These are phyloP conservation scores for Citrus hindsii DNA, from an alignment of 345 rosid species.

Conservation along the genomic window DNA sequence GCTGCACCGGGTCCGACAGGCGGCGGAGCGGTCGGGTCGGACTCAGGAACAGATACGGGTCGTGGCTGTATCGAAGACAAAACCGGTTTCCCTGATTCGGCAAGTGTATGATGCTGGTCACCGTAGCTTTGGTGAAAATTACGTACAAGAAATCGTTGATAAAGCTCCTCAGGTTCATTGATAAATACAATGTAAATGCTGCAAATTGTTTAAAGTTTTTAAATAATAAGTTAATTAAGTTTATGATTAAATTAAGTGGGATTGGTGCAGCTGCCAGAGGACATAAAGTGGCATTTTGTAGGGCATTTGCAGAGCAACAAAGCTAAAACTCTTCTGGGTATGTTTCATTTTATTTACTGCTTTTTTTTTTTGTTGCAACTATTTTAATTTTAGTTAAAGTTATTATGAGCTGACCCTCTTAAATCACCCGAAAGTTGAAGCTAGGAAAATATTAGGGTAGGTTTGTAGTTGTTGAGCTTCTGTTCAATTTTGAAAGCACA, in stretches of 20 bases:
- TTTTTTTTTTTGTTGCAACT: background rate
- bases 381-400: no score
- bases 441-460: no score
- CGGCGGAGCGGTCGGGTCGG: constrained; percentile 55
- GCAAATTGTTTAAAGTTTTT: background rate
- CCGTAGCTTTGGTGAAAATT: constrained; percentile 86
- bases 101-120: constrained; percentile 87
- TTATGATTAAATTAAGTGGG: background rate
- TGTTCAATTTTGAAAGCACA: background rate
- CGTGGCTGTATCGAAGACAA: constrained; percentile 82
- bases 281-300: constrained; percentile 84
- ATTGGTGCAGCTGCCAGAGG: constrained; percentile 65
- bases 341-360: background rate
- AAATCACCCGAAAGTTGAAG: background rate
- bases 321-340: constrained; percentile 74
- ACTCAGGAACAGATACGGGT: constrained; percentile 54
- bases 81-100: constrained; percentile 78
- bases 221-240: background rate
- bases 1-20: constrained; percentile 59
- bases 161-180: constrained; percentile 87
- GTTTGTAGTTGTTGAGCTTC: background rate
- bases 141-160: constrained; percentile 79
- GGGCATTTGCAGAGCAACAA: constrained; percentile 96
- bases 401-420: background rate
- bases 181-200: background rate